Percentiles rank a stretch among this genome's conserved stretches.
These are phyloP conservation scores for Fusarium sp. DNA, from an alignment of 2,329 filamentous ascomycete genomes.

Conservation along the genomic window DNA sequence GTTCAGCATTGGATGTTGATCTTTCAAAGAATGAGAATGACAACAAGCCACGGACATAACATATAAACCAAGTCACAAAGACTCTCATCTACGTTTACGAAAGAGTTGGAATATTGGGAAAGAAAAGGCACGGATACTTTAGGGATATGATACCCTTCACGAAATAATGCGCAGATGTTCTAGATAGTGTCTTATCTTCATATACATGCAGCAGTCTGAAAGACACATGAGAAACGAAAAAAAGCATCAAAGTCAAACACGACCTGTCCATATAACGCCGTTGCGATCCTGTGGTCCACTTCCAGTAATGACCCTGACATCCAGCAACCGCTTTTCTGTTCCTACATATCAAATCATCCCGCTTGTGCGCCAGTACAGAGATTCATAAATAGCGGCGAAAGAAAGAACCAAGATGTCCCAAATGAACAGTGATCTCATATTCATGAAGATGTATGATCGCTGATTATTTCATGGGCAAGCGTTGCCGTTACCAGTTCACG, in stretches of 20 bases:
- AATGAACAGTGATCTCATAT: neutral
- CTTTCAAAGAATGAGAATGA: accelerated
- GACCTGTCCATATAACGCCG: neutral
- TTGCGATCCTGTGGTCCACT: neutral
- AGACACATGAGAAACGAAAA: neutral
- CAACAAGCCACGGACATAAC: neutral
- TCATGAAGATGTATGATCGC: neutral
- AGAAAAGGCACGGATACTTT: neutral
- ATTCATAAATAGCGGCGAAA: neutral
- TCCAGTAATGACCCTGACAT: neutral
- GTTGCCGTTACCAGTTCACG: neutral
- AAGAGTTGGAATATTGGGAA: neutral
- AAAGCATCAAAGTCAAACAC: neutral
- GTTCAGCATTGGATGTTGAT: neutral
- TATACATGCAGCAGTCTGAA: neutral
- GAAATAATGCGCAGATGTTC: conserved; percentile 8
- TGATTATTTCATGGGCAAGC: neutral
- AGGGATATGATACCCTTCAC: conserved; percentile 13
- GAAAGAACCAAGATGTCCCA: neutral
- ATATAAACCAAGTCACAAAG: neutral
- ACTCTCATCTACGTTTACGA: neutral
- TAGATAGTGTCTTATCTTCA: conserved; percentile 1
- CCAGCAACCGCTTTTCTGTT: neutral
- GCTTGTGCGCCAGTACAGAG: neutral
- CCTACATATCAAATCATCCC: neutral